Percentiles rank a stretch among this genome's conserved stretches.
phyloP scores from a whole-genome alignment of 192 early-diverging fungal genomes.

The Oehlia diaphana region DNA sequence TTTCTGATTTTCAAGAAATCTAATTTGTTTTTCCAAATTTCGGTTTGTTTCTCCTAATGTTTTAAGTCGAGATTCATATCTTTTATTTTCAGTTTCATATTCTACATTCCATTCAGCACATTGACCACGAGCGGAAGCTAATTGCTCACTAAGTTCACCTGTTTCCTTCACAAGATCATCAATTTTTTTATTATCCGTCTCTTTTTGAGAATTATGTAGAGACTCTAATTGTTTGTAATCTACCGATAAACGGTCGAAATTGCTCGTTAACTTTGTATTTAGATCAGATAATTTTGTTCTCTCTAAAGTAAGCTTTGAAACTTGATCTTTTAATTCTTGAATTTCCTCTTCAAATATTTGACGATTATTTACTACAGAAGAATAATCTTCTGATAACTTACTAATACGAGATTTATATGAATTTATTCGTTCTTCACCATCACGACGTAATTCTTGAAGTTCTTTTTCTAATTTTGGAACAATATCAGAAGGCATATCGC shows the following conservation, averaged over 20 bases:
- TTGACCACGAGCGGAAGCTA: background rate
- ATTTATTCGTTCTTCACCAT: background rate
- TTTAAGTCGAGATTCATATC: background rate
- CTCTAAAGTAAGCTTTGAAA: background rate
- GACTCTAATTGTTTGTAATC: constrained; percentile 11
- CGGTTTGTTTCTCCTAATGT: background rate
- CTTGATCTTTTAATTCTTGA: background rate
- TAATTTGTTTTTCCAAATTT: constrained; percentile 20
- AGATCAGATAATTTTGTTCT: background rate
- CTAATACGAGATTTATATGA: background rate
- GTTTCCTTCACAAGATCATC: background rate
- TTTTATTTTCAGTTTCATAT: constrained; percentile 23
- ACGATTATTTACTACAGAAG: background rate
- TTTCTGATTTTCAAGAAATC: constrained; percentile 10
- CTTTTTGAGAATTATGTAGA: background rate
- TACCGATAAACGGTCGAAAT: background rate
- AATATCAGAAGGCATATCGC: background rate
- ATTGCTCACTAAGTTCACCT: constrained; percentile 5
- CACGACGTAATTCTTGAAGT: background rate
- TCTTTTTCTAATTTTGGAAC: background rate
- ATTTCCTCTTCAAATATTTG: constrained; percentile 5
- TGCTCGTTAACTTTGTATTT: background rate
- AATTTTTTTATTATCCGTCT: background rate
- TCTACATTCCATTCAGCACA: background rate
- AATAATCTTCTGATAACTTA: background rate